These are phyloP conservation scores for Rhizoctonia solani DNA, from an alignment of 1,284 basidiomycete genomes.

Conservation along the genomic window DNA sequence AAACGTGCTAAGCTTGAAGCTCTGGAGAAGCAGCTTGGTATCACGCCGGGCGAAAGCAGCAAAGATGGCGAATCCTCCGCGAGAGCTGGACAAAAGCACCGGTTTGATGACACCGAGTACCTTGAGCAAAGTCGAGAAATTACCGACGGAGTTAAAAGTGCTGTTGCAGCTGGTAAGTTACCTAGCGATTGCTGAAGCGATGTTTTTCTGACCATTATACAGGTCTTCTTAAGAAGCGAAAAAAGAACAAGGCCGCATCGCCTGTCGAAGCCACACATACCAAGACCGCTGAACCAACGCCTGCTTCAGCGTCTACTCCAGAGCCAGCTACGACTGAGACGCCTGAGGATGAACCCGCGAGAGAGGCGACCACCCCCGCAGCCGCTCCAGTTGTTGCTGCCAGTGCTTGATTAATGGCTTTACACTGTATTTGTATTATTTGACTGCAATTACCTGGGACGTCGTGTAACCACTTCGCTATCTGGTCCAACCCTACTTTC, in stretches of 20 bases:
- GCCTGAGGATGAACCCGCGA: background rate
- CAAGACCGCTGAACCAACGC: background rate
- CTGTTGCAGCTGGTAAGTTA: slow-evolving; percentile 77
- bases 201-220: slow-evolving; percentile 35
- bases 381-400: slow-evolving; percentile 22
- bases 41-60: slow-evolving; percentile 49
- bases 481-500: too few species aligned
- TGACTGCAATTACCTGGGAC: too few species aligned
- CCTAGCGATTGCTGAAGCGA: background rate
- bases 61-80: slow-evolving; percentile 50
- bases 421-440: background rate
- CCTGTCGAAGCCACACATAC: slow-evolving; percentile 43
- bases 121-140: slow-evolving; percentile 91
- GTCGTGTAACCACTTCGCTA: too few species aligned
- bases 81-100: slow-evolving; percentile 75
- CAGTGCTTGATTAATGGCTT: slow-evolving; percentile 2
- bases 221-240: slow-evolving; percentile 81
- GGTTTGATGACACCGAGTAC: slow-evolving; percentile 91
- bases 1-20: slow-evolving; percentile 85
- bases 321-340: background rate
- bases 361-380: background rate
- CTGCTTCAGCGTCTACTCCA: background rate
- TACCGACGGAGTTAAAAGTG: slow-evolving; percentile 89
- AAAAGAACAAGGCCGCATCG: slow-evolving; percentile 68
- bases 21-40: slow-evolving; percentile 79